Base-by-base conservation (phyloP, 2,329 filamentous ascomycete genomes). In the Purpureocillium lavendulum region DNA sequence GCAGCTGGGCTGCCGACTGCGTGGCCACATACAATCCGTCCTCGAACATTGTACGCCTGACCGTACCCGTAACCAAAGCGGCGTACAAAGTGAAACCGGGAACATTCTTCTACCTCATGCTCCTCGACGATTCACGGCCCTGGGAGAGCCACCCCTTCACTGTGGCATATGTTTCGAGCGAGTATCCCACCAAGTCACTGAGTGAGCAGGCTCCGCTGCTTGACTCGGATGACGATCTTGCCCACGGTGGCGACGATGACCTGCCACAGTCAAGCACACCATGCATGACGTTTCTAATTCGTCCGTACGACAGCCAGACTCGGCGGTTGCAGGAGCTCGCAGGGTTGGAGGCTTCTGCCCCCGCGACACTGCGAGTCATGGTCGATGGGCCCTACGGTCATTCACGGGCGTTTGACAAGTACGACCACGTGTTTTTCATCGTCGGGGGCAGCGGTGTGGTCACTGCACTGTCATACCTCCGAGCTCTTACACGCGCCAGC, bases 81-180 rank as follows among this genome's bases (percentile, higher is more conserved):
- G 38, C 56, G 4, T 67, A 64, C 38, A 53, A 49, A 9, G 58
- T 61, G 2, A 43, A 46, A 0, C 59, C 67, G 0, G 69, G 69
- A 0, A 69, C 64, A 0, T 70, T 60, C 45, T 71, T 67, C 46
- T 71, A 68, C 40, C 45, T 72, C 1, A 63, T 66, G 35, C 53
- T 67, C 7, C 57, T 71, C 4, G 56, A 64, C 35, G 59, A 58
- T 16, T 40, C 52, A 11, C 50, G 56, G 1, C 61, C 60, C 38
- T 73, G 69, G 70, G 67, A 73, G 42, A 70, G 65, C 41, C 70
- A 73, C 33, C 70, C 70, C 0, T 73, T 73, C 38, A 71, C 69
- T 0, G 61, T 71, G 10, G 65, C 65, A 1, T 54, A 52, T 8
- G 46, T 59, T 2, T 32, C 40, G 3, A 47, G 53, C 28, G 38